Base-by-base conservation (phyloP, 768 basidiomycete species). In the Pulveroboletus sp. region DNA sequence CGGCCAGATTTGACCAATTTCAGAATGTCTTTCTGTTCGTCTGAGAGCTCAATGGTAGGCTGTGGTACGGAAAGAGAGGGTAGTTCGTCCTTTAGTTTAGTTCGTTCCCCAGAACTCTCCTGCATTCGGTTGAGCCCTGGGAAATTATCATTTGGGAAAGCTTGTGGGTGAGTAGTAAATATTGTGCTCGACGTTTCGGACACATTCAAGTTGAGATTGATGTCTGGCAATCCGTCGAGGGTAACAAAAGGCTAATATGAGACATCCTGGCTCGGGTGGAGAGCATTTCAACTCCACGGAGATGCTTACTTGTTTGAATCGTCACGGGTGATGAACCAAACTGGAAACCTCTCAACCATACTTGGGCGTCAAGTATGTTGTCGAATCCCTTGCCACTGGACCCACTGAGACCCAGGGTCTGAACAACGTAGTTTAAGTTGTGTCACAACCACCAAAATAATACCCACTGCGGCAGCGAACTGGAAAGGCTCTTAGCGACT, bases 1-100 rank as follows among this genome's bases (percentile, higher is more conserved):
- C 74, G 65, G 1, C 80, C 80, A 6, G 71, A 70, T 32, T 78
- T 71, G 8, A 86, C 81, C 33, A 73, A 52, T 9, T 64, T 54
- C 11, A 81, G 39, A n/a, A 80, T 69, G 1, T 47, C 21, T 44
- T 55, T 59, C 47, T 81, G 79, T 46, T 80, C 76, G 18, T 64
- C 58, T 15, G 69, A 71, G 45, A 69, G 62, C 13, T 62, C 50
- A 21, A 67, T 6, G 17, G 31, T 15, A 17, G 55, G 60, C 9
- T 53, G 51, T n/a, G 14, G 11, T 11, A 33, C 35, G 15, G 45
- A 55, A 21, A 15, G 48, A 18, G 42, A 21, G 0, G 39, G 52
- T 8, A 37, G 55, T 9, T 26, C 21, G 26, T 46, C 37, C 6
- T 52, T 43, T 18, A 15, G 39, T 40, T 50, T 5, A n/a, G 37